Evolutionary conservation across 1,284 basidiomycete species (phyloP), one percentile per base, ranked within the genome.

Genomic region (Mixia osmundae): DNA sequence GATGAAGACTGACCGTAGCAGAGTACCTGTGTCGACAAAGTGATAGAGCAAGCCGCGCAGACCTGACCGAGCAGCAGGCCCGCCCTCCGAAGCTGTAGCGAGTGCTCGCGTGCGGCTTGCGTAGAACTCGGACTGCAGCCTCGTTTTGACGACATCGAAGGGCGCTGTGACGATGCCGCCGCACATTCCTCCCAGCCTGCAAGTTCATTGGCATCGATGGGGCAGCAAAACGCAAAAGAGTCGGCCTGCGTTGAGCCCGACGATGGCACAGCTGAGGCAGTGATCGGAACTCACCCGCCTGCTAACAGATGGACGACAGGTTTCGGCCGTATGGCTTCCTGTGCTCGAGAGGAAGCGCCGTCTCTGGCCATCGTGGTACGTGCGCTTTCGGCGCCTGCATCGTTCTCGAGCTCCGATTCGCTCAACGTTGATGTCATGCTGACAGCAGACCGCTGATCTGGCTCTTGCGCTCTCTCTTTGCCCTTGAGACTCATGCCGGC

Each of bases 131-230:
- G 83, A 91, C 58, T 97, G 89, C 8, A 97, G 62, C 3, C 89
- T 72, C 20, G 91, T 99, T 60, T 97, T 97, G 47, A 97, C 87
- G 20, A 99, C 82, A 56, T 99, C 89, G 48, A 97, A 85, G 0
- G 89, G 89, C 25, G 82, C 83, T 0, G 89, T 99, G 7, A 95
- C 75, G 46, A 91, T 78, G 8, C 85, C 85, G 30, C 89, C 91
- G 52, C 82, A 82, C 87, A 97, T 94, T 18, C 89, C 89, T 14
- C 89, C 91, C 8, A 89, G 61, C 21, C 87, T 89, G 46, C 7
- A n/a, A 2, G 12, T 20, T 28, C 21, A 25, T 15, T 3, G n/a
- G 16, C 6, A 25, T 5, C 15, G 33, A 29, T 3, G 15, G 16
- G 7, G 22, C 3, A 30, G 8, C 19, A 24, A n/a, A n/a, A n/a